Conservation (phyloP, 768 basidiomycete species). For the Xerocomus potaroensis region DNA sequence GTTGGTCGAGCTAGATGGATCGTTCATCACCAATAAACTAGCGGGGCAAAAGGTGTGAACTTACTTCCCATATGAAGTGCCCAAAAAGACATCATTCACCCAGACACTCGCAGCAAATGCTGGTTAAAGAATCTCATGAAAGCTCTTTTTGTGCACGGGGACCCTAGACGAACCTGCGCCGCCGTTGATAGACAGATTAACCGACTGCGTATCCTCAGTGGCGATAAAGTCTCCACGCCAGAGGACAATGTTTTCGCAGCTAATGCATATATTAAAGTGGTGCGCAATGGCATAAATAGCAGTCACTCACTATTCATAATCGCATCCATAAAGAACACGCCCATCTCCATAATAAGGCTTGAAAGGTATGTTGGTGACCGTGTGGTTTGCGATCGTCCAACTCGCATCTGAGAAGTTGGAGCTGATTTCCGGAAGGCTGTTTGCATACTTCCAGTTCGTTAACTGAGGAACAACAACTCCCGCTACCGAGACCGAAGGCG, state of each 20-base stretch:
- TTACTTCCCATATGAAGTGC: slow-evolving; percentile 72
- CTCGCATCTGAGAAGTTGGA: slow-evolving; percentile 52
- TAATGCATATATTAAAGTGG: slow-evolving; percentile 22
- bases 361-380: slow-evolving; percentile 66
- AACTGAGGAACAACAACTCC: slow-evolving; percentile 46
- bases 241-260: slow-evolving; percentile 78
- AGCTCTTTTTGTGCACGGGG: not conserved
- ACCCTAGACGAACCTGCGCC: slow-evolving; percentile 51
- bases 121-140: slow-evolving; percentile 1
- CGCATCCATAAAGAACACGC: slow-evolving; percentile 77
- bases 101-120: slow-evolving; percentile 83
- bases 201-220: slow-evolving; percentile 54
- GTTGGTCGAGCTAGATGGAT: slow-evolving; percentile 50
- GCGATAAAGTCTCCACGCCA: slow-evolving; percentile 80
- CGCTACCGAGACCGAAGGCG: slow-evolving; percentile 24
- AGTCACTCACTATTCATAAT: slow-evolving; percentile 71
- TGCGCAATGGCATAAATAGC: slow-evolving; percentile 3
- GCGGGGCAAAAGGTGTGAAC: slow-evolving; percentile 16
- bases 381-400: slow-evolving; percentile 69
- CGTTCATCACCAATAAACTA: not conserved
- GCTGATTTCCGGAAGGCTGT: slow-evolving; percentile 70
- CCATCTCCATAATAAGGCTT: slow-evolving; percentile 73
- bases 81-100: slow-evolving; percentile 69
- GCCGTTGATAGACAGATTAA: slow-evolving; percentile 77
- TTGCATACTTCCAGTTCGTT: slow-evolving; percentile 66